These are phyloP conservation scores for Tolypocladium endophyticum DNA, from an alignment of 2,329 filamentous ascomycete species.

Conservation along the genomic window DNA sequence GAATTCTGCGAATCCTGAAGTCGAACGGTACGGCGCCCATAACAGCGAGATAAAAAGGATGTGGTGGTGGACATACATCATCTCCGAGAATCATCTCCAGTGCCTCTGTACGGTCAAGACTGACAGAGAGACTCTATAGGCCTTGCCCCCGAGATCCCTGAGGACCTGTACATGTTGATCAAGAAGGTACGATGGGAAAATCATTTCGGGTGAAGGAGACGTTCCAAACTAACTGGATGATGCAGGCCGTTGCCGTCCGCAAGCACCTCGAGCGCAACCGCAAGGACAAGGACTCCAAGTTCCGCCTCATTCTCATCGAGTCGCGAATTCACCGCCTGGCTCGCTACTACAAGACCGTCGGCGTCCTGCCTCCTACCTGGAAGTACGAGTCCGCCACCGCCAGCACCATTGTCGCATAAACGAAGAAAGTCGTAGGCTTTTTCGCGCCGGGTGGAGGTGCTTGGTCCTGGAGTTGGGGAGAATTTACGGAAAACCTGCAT, in stretches of 20 bases:
- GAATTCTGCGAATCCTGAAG: slow-evolving; percentile 99
- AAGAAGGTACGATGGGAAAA: slow-evolving; percentile 66
- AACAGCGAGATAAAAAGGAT: slow-evolving; percentile 13
- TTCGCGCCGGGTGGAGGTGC: slow-evolving; percentile 15
- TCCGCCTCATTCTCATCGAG: slow-evolving; percentile 99
- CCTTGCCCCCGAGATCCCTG: slow-evolving; percentile 95
- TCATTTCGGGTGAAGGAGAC: neutral
- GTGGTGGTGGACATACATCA: slow-evolving; percentile 13
- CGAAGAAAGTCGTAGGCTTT: slow-evolving; percentile 5
- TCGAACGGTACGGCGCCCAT: slow-evolving; percentile 69
- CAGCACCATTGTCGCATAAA: slow-evolving; percentile 85
- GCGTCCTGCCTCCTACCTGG: slow-evolving; percentile 82
- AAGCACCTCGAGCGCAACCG: slow-evolving; percentile 99
- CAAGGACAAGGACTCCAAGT: slow-evolving; percentile 99
- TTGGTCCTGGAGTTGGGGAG: slow-evolving; percentile 33
- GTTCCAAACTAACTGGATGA: slow-evolving; percentile 12
- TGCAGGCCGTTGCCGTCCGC: slow-evolving; percentile 87
- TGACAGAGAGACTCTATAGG: slow-evolving; percentile 92
- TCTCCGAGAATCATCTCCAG: slow-evolving; percentile 17
- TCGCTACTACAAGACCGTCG: slow-evolving; percentile 98
- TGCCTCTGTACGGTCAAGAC: slow-evolving; percentile 87
- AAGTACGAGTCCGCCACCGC: slow-evolving; percentile 98
- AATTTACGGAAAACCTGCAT: slow-evolving; percentile 31
- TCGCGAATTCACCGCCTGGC: slow-evolving; percentile 99
- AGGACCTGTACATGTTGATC: slow-evolving; percentile 99